Evolutionary conservation across 768 basidiomycete genomes (phyloP), one percentile per base, ranked within the genome.

Genomic region (Chlorophyllum brunneum): DNA sequence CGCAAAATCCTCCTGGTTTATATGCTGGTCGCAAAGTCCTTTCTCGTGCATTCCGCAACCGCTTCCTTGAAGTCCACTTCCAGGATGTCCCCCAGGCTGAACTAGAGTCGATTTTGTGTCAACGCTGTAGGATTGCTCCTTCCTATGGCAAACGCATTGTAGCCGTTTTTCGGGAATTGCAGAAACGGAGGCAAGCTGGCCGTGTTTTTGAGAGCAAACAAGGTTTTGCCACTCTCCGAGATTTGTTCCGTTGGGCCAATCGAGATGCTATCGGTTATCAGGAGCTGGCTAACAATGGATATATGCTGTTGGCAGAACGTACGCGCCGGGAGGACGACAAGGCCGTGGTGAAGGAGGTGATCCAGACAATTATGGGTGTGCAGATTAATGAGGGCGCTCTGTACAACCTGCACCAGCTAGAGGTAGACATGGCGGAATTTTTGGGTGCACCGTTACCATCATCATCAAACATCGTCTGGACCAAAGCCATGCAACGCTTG

Each of bases 181-280:
- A 95, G 65, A 92, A 91, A 55, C 86, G 92, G 24, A 80, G 97
- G 5, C 95, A 98, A 66, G 80, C 86, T 0, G 81, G 88, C 31
- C 83, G 97, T 23, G 89, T 99, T 31, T 99, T 99, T 63, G 97
- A 99, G 69, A 95, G 93, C 63, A 98, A 95, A 67, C 89, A 95
- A 43, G 88, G 94, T 1, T 99, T 98, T 63, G 97, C 92, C 0
- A 99, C 97, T 1, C 79, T 99, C 3, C 90, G 97, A 34, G 97
- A 99, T 64, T 73, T 99, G 15, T 99, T 99, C 70, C 83, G 97
- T 38, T 99, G 97, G 97, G 97, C 94, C 5, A 87, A 86, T 3
- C 75, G 97, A 52, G 90, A 91, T 52, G 93, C 94, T 1, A 71
- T 90, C 43, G 86, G 88, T 7, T 92, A 93, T 65, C 91, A 97